phyloP scores from a whole-genome alignment of 768 basidiomycete genomes.

The Strobilomyces dryophilus region DNA sequence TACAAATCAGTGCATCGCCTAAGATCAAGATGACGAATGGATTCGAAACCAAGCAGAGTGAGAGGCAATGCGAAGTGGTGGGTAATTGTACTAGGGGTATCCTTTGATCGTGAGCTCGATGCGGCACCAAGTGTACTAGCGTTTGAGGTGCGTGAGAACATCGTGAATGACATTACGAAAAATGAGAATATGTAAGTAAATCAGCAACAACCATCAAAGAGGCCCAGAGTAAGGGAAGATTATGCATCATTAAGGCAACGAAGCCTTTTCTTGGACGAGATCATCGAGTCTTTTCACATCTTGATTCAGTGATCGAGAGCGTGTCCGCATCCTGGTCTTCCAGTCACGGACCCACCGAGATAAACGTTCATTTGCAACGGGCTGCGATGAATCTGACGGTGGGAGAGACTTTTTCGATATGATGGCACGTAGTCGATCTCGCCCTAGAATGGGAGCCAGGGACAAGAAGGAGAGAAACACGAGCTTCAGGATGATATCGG shows the following conservation, averaged over 20 bases:
- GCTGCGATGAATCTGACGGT: constrained; percentile 15
- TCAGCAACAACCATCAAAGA: constrained; percentile 11
- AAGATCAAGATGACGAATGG: constrained; percentile 11
- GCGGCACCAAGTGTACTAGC: constrained; percentile 11
- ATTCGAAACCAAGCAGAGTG: constrained; percentile 10
- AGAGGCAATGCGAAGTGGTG: constrained; percentile 12
- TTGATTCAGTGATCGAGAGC: constrained; percentile 48
- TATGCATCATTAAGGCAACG: constrained; percentile 22
- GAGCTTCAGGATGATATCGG: constrained; percentile 80
- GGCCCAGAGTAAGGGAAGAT: constrained; percentile 11
- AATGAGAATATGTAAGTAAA: constrained; percentile 20
- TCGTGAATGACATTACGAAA: constrained; percentile 21
- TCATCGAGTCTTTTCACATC: constrained; percentile 45
- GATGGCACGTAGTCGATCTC: constrained; percentile 58
- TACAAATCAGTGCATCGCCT: constrained; percentile 29
- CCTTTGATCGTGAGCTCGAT: constrained; percentile 16
- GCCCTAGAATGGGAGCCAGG: constrained; percentile 80
- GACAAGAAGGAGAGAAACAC: constrained; percentile 79
- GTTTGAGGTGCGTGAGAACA: constrained; percentile 13
- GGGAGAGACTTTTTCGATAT: constrained; percentile 36
- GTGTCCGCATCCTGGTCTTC: constrained; percentile 55
- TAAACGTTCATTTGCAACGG: constrained; percentile 34
- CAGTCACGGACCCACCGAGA: constrained; percentile 64
- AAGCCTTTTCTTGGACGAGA: constrained; percentile 53
- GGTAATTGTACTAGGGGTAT: constrained; percentile 36